phyloP scores from a whole-genome alignment of 139 green algal species.

The Limnomonas spitsbergensis region DNA sequence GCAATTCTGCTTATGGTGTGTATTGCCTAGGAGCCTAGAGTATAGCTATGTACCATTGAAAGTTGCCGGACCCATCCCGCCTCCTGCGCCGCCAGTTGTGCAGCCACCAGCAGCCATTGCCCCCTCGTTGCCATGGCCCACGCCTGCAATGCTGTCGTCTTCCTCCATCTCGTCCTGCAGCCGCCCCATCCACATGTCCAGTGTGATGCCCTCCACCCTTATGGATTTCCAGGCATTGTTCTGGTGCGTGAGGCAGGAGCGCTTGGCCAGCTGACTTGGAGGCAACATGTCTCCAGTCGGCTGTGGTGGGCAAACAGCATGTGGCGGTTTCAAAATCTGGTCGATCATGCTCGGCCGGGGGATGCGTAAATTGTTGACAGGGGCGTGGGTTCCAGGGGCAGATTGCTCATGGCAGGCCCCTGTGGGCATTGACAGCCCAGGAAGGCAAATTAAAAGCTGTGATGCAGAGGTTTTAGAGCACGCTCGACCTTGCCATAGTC shows the following conservation, averaged over 20 bases:
- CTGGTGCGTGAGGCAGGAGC: neutral
- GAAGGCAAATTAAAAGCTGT: neutral
- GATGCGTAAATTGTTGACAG: neutral
- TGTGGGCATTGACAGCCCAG: no score
- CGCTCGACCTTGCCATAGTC: neutral
- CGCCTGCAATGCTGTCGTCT: no score
- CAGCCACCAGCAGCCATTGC: no score
- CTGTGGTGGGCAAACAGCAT: neutral
- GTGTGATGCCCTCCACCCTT: neutral
- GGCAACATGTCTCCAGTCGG: neutral
- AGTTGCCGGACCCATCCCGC: no score
- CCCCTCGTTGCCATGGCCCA: no score
- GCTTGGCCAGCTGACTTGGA: neutral
- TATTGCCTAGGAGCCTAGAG: no score
- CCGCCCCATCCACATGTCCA: neutral
- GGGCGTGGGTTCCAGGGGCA: no score
- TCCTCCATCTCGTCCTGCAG: neutral
- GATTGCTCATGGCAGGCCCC: no score
- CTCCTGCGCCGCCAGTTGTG: no score
- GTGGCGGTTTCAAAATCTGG: no score
- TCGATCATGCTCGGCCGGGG: neutral
- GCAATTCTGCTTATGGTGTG: no score
- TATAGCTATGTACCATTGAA: no score
- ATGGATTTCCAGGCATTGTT: neutral
- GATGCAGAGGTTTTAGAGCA: neutral